These are phyloP conservation scores for Lantana camara DNA, from an alignment of 257 asterid species.

Conservation along the genomic window DNA sequence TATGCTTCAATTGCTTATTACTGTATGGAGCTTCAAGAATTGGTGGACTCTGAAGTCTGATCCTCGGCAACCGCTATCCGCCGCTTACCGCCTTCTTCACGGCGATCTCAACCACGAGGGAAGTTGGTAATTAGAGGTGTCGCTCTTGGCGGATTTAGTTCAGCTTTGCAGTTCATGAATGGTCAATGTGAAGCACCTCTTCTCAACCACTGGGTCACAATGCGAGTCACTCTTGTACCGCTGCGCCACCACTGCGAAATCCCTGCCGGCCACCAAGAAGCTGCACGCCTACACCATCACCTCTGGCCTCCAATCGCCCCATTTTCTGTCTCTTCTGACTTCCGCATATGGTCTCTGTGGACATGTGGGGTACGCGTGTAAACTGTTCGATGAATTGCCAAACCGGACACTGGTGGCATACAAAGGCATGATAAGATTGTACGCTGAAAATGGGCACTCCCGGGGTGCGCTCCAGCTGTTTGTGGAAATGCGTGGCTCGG, in stretches of 20 bases:
- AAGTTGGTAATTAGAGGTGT: too few species aligned
- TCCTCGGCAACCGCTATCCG: too few species aligned
- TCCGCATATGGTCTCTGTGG: constrained; percentile 60
- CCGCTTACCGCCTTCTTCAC: too few species aligned
- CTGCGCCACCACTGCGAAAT: constrained; percentile 65
- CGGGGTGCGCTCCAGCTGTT: constrained; percentile 58
- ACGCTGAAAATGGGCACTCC: constrained; percentile 62
- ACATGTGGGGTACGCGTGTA: constrained; percentile 41
- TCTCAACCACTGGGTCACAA: constrained; percentile 46
- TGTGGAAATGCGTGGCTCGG: constrained; percentile 61
- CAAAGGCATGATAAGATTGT: constrained; percentile 68
- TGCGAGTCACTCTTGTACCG: constrained; percentile 65
- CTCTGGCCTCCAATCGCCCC: constrained; percentile 56
- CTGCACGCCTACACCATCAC: constrained; percentile 63
- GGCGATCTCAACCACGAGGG: too few species aligned
- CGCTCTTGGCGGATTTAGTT: too few species aligned
- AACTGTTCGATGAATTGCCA: constrained; percentile 71
- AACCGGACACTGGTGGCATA: constrained; percentile 54
- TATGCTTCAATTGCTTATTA: too few species aligned
- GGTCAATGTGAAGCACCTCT: constrained; percentile 46
- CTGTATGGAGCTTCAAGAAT: too few species aligned
- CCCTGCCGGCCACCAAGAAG: constrained; percentile 53
- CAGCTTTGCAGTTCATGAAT: too few species aligned
- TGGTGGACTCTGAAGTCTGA: too few species aligned
- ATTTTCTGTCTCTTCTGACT: constrained; percentile 61